phyloP scores from a whole-genome alignment of 1,139 yeast species.

The Geotrichum fermentans region DNA sequence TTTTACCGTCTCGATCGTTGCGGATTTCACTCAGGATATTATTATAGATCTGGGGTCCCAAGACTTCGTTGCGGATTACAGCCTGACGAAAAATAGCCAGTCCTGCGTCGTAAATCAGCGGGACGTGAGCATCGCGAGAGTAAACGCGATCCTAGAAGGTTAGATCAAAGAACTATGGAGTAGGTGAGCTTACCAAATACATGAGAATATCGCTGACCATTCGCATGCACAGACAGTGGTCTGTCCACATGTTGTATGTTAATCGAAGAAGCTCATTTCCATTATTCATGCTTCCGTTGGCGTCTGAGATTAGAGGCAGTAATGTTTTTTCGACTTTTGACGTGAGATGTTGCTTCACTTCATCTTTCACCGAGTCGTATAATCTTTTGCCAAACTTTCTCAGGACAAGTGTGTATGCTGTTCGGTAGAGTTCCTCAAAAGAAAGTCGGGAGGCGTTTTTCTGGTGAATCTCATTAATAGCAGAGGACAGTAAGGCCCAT shows the following conservation, averaged over 20 bases:
- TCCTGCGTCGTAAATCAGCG: constrained; percentile 73
- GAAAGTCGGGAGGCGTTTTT: constrained; percentile 73
- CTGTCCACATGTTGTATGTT: constrained; percentile 62
- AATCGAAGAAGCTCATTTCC: constrained; percentile 42
- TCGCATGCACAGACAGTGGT: constrained; percentile 68
- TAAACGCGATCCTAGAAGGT: constrained; percentile 56
- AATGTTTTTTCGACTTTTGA: constrained; percentile 29
- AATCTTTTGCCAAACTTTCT: constrained; percentile 67
- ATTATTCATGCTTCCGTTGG: constrained; percentile 11
- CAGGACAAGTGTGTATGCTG: constrained; percentile 73
- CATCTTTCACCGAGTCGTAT: constrained; percentile 56
- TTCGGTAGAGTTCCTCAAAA: constrained; percentile 78
- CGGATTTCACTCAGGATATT: constrained; percentile 56
- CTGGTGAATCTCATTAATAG: constrained; percentile 68
- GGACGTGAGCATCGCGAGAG: constrained; percentile 63
- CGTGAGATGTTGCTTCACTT: constrained; percentile 51
- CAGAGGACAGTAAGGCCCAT: constrained; percentile 68
- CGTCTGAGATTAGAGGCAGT: constrained; percentile 22
- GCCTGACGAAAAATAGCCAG: constrained; percentile 51
- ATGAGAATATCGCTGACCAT: constrained; percentile 81
- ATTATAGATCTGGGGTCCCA: constrained; percentile 48
- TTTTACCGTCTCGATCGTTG: constrained; percentile 55
- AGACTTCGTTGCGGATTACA: constrained; percentile 27
- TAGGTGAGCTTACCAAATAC: constrained; percentile 47
- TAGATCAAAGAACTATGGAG: background rate